These are phyloP conservation scores for Penicillium psychrofluorescens DNA, from an alignment of 495 filamentous ascomycete genomes.

Conservation along the genomic window DNA sequence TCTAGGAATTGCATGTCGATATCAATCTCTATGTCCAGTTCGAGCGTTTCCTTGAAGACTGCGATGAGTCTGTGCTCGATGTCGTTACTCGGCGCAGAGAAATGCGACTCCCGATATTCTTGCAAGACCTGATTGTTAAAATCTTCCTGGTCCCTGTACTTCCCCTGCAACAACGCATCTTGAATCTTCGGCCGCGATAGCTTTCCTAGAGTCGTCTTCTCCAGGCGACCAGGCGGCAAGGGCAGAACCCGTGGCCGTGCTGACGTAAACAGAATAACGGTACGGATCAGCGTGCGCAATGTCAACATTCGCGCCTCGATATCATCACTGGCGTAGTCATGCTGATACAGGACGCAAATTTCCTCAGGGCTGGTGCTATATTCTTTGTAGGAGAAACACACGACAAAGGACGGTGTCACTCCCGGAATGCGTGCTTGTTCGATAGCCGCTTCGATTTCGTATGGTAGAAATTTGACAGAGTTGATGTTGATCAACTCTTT, in stretches of 20 bases:
- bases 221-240: constrained; percentile 3
- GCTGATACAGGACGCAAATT: constrained; percentile 21
- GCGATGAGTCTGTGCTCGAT: not conserved
- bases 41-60: not conserved
- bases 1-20: not conserved
- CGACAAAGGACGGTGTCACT: constrained; percentile 11
- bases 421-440: constrained; percentile 26
- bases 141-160: constrained; percentile 9
- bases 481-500: constrained; percentile 50
- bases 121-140: not conserved
- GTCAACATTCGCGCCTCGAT: not conserved
- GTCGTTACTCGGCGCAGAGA: not conserved
- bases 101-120: not conserved
- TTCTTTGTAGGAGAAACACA: constrained; percentile 19
- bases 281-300: not conserved
- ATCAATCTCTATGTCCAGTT: not conserved
- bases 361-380: constrained; percentile 20
- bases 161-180: constrained; percentile 21
- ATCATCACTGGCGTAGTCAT: constrained; percentile 3
- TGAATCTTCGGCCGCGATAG: constrained; percentile 36
- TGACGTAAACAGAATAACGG: not conserved
- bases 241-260: constrained; percentile 9
- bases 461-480: constrained; percentile 33
- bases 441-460: constrained; percentile 33
- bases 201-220: constrained; percentile 42